Percentiles rank a stretch among this genome's conserved stretches.
Conservation (phyloP, 2,329 filamentous ascomycete species). For the Epicoccum sorghinum region DNA sequence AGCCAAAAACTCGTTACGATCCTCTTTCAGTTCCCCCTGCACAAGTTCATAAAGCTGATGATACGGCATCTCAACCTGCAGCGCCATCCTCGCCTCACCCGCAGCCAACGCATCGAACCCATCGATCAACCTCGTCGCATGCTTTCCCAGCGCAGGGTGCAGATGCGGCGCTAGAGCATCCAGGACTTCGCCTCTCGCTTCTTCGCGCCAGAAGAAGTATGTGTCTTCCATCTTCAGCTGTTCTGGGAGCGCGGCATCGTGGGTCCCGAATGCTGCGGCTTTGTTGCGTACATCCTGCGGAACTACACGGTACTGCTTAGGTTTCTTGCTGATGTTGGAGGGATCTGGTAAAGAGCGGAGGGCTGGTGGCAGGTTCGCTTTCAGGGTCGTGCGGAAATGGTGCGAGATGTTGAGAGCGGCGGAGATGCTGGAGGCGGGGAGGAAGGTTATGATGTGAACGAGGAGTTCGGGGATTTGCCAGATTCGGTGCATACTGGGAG, state of each 20-base stretch:
- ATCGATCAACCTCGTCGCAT: neutral
- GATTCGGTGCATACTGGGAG: slow-evolving; percentile 18
- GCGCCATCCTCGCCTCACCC: neutral
- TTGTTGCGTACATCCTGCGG: neutral
- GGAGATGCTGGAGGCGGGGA: slow-evolving; percentile 5
- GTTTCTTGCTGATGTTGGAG: neutral
- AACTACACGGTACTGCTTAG: neutral
- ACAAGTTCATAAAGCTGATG: neutral
- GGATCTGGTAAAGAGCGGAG: slow-evolving; percentile 12
- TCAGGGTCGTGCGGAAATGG: slow-evolving; percentile 11
- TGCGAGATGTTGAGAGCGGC: slow-evolving; percentile 9
- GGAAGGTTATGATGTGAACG: slow-evolving; percentile 15
- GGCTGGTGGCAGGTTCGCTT: slow-evolving; percentile 16
- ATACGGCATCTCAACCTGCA: slow-evolving; percentile 5
- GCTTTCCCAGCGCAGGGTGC: slow-evolving; percentile 7
- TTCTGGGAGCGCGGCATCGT: neutral
- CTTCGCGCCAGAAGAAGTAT: slow-evolving; percentile 21
- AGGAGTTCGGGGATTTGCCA: slow-evolving; percentile 25
- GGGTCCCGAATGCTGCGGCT: neutral
- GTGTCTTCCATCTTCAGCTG: slow-evolving; percentile 10
- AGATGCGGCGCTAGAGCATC: slow-evolving; percentile 8
- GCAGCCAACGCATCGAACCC: slow-evolving; percentile 1
- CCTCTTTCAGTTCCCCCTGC: neutral
- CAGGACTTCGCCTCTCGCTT: slow-evolving; percentile 8
- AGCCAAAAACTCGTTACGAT: neutral